Evolutionary conservation across 345 rosid species (phyloP).

Genomic region (Pistacia atlantica): DNA sequence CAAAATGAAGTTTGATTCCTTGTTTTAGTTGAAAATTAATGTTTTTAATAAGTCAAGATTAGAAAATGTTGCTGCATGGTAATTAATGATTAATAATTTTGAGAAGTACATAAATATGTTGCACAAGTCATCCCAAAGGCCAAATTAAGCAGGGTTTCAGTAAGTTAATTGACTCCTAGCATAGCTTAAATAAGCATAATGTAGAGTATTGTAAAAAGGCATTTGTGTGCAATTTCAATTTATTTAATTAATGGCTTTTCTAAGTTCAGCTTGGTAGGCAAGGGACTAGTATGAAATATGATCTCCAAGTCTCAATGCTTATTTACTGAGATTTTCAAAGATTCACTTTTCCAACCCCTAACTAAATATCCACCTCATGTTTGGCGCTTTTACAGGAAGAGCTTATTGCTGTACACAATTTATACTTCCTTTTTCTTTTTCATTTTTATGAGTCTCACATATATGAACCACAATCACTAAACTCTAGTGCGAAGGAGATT

Average conservation of each 20-base stretch:
- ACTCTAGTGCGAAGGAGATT: no score
- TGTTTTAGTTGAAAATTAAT: no score
- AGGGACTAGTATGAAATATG: background rate
- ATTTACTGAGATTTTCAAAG: background rate
- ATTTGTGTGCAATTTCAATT: background rate
- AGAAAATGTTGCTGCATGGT: no score
- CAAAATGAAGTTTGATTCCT: no score
- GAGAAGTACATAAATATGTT: background rate
- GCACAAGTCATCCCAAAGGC: background rate
- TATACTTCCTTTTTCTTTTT: background rate
- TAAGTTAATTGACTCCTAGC: background rate
- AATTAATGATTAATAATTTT: no score
- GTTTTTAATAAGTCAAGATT: no score
- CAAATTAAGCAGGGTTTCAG: background rate
- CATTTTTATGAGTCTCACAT: no score
- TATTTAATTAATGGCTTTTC: background rate
- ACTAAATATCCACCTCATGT: background rate
- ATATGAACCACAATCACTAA: no score
- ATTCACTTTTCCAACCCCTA: background rate
- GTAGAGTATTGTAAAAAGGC: no score
- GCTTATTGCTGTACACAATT: background rate
- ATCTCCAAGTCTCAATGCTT: background rate
- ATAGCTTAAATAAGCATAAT: background rate
- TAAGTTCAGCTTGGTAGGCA: background rate
- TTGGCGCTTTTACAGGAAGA: background rate